Conservation (phyloP, 805 yeast species). For the Cyberlindnera maritima region DNA sequence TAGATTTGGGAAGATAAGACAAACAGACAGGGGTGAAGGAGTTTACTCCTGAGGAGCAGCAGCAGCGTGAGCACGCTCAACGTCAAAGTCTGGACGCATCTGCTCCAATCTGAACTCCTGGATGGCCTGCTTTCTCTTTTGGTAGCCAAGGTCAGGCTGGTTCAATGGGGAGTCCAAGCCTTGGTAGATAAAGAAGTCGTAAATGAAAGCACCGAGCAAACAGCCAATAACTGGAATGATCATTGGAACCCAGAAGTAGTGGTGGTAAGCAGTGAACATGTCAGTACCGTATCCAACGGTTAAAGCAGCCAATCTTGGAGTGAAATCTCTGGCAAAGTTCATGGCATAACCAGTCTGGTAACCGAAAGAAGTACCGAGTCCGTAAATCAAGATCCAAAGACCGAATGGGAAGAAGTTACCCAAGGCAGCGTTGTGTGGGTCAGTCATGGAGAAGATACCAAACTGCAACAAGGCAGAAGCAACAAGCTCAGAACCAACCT, state of each 20-base stretch:
- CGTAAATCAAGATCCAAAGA: conserved; percentile 42
- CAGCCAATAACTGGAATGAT: conserved; percentile 50
- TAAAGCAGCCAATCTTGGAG: conserved; percentile 48
- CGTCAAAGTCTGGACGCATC: conserved; percentile 23
- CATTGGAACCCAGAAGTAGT: conserved; percentile 54
- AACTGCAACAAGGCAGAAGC: conserved; percentile 43
- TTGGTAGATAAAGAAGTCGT: conserved; percentile 49
- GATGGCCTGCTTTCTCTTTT: conserved; percentile 18
- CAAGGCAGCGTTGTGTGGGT: conserved; percentile 46
- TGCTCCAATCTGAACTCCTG: conserved; percentile 21
- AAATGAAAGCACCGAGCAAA: conserved; percentile 45
- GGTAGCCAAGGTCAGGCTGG: conserved; percentile 35
- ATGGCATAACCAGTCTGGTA: conserved; percentile 55
- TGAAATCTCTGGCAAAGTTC: conserved; percentile 54
- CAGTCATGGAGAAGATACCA: conserved; percentile 49
- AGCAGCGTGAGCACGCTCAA: conserved; percentile 6
- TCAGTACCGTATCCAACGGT: conserved; percentile 45
- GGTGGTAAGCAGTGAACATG: conserved; percentile 37
- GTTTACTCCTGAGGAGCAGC: neutral
- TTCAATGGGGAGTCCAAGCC: conserved; percentile 53
- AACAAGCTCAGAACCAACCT: conserved; percentile 46
- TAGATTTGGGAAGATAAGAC: neutral
- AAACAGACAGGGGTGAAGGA: no score
- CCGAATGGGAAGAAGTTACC: conserved; percentile 46
- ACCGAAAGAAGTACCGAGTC: conserved; percentile 47